These are phyloP conservation scores for Pleurotus eryngii DNA, from an alignment of 768 basidiomycete genomes.

Conservation along the genomic window DNA sequence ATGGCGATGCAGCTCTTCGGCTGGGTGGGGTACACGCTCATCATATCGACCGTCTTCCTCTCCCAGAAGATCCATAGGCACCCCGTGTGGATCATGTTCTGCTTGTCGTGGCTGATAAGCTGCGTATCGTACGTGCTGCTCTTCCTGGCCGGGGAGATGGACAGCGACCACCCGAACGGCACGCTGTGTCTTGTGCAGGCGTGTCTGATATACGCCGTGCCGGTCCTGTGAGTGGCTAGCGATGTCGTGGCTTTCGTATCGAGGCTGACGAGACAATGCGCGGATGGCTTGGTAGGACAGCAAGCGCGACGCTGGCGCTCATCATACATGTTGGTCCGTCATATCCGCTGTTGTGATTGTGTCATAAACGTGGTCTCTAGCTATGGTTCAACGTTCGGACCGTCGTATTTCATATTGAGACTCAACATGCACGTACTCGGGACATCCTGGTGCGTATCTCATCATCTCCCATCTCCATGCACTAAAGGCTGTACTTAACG, in stretches of 20 bases:
- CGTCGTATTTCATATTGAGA: neutral
- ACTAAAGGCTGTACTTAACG: neutral
- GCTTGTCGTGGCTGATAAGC: slow-evolving; percentile 10
- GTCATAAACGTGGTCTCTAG: neutral
- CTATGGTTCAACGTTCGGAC: slow-evolving; percentile 3
- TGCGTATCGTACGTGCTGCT: slow-evolving; percentile 9
- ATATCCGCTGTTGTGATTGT: neutral
- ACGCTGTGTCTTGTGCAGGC: slow-evolving; percentile 10
- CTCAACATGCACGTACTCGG: neutral
- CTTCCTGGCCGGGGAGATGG: slow-evolving; percentile 7
- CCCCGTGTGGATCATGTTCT: slow-evolving; percentile 7
- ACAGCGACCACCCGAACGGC: neutral
- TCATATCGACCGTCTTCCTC: slow-evolving; percentile 6
- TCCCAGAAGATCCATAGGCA: neutral
- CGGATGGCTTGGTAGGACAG: neutral
- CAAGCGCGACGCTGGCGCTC: slow-evolving; percentile 1
- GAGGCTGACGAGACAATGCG: no score
- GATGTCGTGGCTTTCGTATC: no score
- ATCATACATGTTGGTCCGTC: slow-evolving; percentile 1
- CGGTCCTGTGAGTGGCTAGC: slow-evolving; percentile 6
- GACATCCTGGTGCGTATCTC: neutral
- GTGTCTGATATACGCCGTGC: slow-evolving; percentile 6
- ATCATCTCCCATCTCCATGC: neutral
- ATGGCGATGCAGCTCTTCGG: slow-evolving; percentile 9
- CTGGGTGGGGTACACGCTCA: neutral